These are phyloP conservation scores for Hyphopichia homilentoma DNA, from an alignment of 805 yeast genomes.

Conservation along the genomic window DNA sequence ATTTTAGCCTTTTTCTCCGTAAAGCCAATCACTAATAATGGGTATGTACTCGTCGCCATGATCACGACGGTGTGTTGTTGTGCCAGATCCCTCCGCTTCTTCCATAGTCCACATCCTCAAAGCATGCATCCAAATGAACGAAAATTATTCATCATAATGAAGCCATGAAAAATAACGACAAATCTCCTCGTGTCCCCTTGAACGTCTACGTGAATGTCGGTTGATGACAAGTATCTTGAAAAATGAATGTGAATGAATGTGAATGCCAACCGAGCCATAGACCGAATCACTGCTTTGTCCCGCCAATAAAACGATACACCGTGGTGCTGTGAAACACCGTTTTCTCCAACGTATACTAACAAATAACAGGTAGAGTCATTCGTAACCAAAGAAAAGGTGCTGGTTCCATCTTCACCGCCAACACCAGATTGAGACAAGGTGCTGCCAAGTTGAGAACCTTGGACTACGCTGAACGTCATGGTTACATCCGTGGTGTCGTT, in stretches of 20 bases:
- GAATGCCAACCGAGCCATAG: too few relatives aligned
- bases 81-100: not conserved
- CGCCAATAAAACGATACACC: too few relatives aligned
- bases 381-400: conserved; percentile 99
- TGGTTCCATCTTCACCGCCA: conserved; percentile 99
- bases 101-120: not conserved
- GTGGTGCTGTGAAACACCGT: too few relatives aligned
- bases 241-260: too few relatives aligned
- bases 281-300: too few relatives aligned
- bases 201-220: too few relatives aligned
- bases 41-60: conserved; percentile 2
- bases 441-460: conserved; percentile 99
- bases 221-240: too few relatives aligned
- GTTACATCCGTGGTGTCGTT: conserved; percentile 99
- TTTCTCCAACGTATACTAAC: too few relatives aligned
- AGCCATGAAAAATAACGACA: not conserved
- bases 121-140: not conserved
- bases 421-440: conserved; percentile 99
- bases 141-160: not conserved
- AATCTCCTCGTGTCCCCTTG: too few relatives aligned
- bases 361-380: conserved; percentile 97
- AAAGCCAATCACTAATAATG: conserved; percentile 4
- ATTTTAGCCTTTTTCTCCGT: too few relatives aligned
- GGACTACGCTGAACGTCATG: conserved; percentile 99
- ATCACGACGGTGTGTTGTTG: too few relatives aligned